Base-by-base conservation (phyloP, 179 eudicot genomes). In the Dionaea muscipula region DNA sequence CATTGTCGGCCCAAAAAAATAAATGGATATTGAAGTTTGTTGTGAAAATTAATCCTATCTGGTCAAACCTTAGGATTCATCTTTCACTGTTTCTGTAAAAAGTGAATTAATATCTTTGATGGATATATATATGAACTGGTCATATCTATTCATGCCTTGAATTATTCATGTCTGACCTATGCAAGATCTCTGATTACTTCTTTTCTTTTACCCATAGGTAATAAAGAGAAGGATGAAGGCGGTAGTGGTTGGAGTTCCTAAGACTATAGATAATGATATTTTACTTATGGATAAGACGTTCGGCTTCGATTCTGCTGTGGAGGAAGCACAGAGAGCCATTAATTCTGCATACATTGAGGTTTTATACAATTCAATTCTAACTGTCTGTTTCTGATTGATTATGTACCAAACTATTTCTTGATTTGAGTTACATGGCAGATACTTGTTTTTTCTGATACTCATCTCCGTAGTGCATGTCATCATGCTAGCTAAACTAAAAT, bases 231-330 rank as follows among this genome's bases (percentile, higher is more conserved):
- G 75, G 72, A 50, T 93, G 78, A 88, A 76, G 67, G 85, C 84
- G 57, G 80, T 91, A 63, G 93, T 87, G 17, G 99, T 93, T 74
- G 94, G 99, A 56, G 96, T 93, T 47, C 96, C 99, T 33, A 93
- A 93, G 75, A 93, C 99, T 57, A 93, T 93, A 26, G 99, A 93
- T 72, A 93, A 93, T 55, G 99, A 93, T 72, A 93, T 93, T 60
- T 66, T 93, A 75, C 81, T 87, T 35, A 87, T 93, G 99, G 99
- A 93, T 59, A 93, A 93, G 58, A 93, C 96, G 49, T 93, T 93
- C 78, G 99, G 99, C 59, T 93, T 93, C 67, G 99, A 93, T 66
- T 84, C 99, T 45, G 99, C 99, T 24, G 99, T 93, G 47, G 99
- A 93, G 77, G 99, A 87, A 78, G 96, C 99, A 17, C 96, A 87